Evolutionary conservation across 2,329 filamentous ascomycete species (phyloP).

Genomic region (Pestalotiopsis sp.): DNA sequence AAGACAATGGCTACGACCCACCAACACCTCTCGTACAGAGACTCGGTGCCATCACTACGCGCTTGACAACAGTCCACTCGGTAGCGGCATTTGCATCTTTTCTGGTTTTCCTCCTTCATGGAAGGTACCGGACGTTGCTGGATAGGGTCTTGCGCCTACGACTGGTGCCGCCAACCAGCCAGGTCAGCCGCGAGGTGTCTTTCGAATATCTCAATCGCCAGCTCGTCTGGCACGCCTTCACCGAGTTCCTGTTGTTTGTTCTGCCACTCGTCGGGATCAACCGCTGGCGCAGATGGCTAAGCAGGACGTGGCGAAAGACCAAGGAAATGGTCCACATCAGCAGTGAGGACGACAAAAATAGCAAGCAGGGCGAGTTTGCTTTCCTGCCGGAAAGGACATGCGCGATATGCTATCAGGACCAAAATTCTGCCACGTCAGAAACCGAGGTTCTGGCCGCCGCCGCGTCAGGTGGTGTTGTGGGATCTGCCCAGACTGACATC

Average conservation of each 20-base stretch:
- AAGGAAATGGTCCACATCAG: conserved; percentile 62
- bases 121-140: conserved; percentile 85
- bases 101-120: conserved; percentile 86
- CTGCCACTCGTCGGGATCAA: conserved; percentile 95
- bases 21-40: conserved; percentile 51
- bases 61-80: conserved; percentile 74
- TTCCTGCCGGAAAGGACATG: conserved; percentile 94
- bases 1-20: conserved; percentile 74
- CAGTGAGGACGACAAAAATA: conserved; percentile 47
- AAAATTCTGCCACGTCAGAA: conserved; percentile 77
- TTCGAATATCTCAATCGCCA: conserved; percentile 98
- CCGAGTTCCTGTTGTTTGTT: conserved; percentile 95
- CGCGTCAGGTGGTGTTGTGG: conserved; percentile 75
- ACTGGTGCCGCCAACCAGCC: conserved; percentile 80
- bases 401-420: conserved; percentile 94
- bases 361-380: conserved; percentile 71
- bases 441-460: conserved; percentile 74
- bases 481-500: conserved; percentile 87
- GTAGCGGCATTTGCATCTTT: conserved; percentile 83
- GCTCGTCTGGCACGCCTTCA: conserved; percentile 99
- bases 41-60: conserved; percentile 70
- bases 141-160: conserved; percentile 84
- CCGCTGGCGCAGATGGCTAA: conserved; percentile 89
- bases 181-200: conserved; percentile 87
- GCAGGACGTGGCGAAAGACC: conserved; percentile 81